Conservation (phyloP, 768 basidiomycete species). For the Polyporus arcularius region DNA sequence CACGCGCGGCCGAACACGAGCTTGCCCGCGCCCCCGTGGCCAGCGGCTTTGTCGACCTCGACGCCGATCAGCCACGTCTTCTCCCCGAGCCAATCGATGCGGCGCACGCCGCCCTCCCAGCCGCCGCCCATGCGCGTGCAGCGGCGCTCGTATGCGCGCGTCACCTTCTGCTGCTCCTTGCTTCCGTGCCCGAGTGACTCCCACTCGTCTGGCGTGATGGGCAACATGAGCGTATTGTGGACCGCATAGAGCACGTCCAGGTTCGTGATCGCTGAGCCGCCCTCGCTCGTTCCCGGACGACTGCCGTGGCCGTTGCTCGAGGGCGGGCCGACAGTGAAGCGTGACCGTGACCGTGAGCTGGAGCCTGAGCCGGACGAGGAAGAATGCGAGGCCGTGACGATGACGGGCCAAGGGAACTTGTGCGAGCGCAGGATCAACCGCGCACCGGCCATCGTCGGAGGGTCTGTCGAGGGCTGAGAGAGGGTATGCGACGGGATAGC, state of each 20-base stretch:
- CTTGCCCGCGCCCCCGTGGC: conserved; percentile 44
- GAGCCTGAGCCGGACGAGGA: background rate
- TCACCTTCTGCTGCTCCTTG: conserved; percentile 57
- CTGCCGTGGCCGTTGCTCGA: conserved; percentile 23
- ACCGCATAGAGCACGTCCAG: conserved; percentile 63
- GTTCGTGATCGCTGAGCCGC: conserved; percentile 47
- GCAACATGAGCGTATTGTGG: conserved; percentile 53
- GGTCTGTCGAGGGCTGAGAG: conserved; percentile 65
- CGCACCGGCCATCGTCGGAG: conserved; percentile 46
- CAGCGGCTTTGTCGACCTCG: conserved; percentile 51
- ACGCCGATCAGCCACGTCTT: conserved; percentile 63
- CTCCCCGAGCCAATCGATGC: conserved; percentile 66
- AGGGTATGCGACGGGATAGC: conserved; percentile 59
- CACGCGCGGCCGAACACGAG: conserved; percentile 49
- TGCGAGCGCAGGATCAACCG: conserved; percentile 55
- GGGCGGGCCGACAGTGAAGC: conserved; percentile 32
- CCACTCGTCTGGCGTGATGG: conserved; percentile 70
- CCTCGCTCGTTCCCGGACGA: conserved; percentile 21
- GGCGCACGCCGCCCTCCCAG: conserved; percentile 68
- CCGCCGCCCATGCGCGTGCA: conserved; percentile 62
- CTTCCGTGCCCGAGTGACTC: conserved; percentile 55
- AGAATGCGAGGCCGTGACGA: conserved; percentile 40
- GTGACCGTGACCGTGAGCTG: conserved; percentile 18
- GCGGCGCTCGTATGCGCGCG: conserved; percentile 62
- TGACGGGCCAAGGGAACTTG: conserved; percentile 63